Percentiles rank a stretch among this genome's conserved stretches.
Conservation (phyloP, 306 rosid species). For the Gynostemma pentaphyllum region DNA sequence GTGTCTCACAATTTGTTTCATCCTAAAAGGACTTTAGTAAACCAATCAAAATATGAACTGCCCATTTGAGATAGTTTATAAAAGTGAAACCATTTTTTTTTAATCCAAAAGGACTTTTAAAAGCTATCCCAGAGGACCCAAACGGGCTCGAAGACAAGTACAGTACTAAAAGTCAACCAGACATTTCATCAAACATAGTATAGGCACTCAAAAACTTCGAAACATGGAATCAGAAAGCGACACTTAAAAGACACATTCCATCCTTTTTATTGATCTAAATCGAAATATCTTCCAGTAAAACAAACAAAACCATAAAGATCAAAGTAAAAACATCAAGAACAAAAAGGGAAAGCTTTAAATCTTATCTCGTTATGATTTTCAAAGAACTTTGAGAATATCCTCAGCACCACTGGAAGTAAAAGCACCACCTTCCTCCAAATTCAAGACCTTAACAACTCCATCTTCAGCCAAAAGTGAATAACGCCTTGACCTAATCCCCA, state of each 20-base stretch:
- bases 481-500: constrained; percentile 85
- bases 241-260: background rate
- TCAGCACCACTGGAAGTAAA: constrained; percentile 81
- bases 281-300: background rate
- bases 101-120: no score
- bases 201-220: background rate
- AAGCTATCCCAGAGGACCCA: no score
- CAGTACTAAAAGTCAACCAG: no score
- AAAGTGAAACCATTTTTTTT: no score
- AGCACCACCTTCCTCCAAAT: constrained; percentile 98
- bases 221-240: background rate
- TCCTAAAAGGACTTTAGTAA: no score
- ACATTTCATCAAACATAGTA: background rate
- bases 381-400: constrained; percentile 59
- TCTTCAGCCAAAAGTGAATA: constrained; percentile 80
- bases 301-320: background rate
- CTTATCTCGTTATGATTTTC: constrained; percentile 7
- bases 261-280: constrained; percentile 1
- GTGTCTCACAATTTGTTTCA: no score
- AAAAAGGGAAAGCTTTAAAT: background rate
- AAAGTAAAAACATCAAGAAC: background rate
- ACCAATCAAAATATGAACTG: no score
- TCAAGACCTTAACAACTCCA: constrained; percentile 79
- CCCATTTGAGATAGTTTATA: no score
- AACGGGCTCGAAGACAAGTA: no score